Base-by-base conservation (phyloP, 345 rosid species). In the Durio zibethinus region DNA sequence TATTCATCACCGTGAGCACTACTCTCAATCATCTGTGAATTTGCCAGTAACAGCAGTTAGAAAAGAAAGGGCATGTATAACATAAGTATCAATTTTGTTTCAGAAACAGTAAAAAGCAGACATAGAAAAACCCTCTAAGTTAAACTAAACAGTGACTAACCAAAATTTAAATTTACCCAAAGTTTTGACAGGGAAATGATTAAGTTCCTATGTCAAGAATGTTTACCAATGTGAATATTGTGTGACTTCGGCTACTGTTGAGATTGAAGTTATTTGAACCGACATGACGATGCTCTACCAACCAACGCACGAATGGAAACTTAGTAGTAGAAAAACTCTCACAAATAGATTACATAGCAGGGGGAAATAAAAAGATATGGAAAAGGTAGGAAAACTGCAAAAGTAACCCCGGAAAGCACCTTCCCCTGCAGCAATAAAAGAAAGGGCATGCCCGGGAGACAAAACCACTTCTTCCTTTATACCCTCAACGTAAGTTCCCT, bases 401-500 rank as follows among this genome's bases (percentile, higher is more conserved):
- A 73, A 67, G 36, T 52, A 64, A 53, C 20, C 25, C 42, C 25
- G 33, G 47, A 64, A 45, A 27, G 69, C 84, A 96, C 99, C 99
- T 89, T 96, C 99, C 56, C 99, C 99, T 47, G 99, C 97, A 53
- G 99, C 97, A 85, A 96, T 93, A 81, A 96, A 96, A 64, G 99
- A 96, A 79, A 96, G 88, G 43, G 90, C 97, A 59, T 96, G 99
- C 60, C 97, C 98, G 54, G 99, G 99, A 85, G 99, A 96, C 83
- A 96, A 85, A 56, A 96, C 99, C 65, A 96, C 98, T 86, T 96
- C 99, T 88, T 96, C 99, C 84, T 93, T 96, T 83, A 96, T 93
- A 62, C 99, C 99, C 86, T 96, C 99, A 31, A 96, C 99, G 71
- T 96, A 96, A 62, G 99, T 96, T 50, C 99, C 99, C 99, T 96